Base-by-base conservation (phyloP, 1,139 yeast genomes). In the Blastobotrys elegans region DNA sequence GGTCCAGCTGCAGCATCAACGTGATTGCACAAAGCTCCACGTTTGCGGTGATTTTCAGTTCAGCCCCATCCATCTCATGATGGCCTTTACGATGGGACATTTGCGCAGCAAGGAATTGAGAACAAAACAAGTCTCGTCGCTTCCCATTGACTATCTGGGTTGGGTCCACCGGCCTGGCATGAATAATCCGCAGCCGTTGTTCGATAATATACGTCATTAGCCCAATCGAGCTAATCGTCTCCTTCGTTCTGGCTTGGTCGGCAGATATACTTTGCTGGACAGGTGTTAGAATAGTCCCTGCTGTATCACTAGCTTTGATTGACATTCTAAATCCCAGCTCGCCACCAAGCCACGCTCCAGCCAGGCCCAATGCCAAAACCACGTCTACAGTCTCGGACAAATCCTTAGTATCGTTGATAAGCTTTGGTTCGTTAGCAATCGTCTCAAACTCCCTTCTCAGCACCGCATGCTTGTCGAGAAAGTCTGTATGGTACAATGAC, bases 271-370 rank as follows among this genome's bases (percentile, higher is more conserved):
- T 37, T 8, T 39, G 29, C 22, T 44, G 50, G 17, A 47, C 47
- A 2, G 43, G 51, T 10, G 57, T 58, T 7, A 57, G 42, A 11
- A 55, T 43, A 11, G 54, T 48, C 0, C 59, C 60, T 7, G 57
- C 51, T 36, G 53, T 46, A 18, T 55, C 55, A 36, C 58, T 56
- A 11, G 61, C 60, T 16, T 51, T 49, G 21, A 56, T 40, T 14
- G 58, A 52, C 50, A 54, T 50, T 13, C 52, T 39, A 50, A 57
- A 57, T 24, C 61, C 61, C 33, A 57, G 49, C 45, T 57, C 60
- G 2, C 56, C 59, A 2, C 60, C 61, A 3, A 57, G 46, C 60
- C 59, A 57, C 6, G 61, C 60, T 3, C 59, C 60, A 3, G 59
- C 57, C 24, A 57, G 45, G 13, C 50, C 43, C 11, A 56, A 51